Conservation (phyloP, 2,329 filamentous ascomycete species). For the Leptographium lundbergii region DNA sequence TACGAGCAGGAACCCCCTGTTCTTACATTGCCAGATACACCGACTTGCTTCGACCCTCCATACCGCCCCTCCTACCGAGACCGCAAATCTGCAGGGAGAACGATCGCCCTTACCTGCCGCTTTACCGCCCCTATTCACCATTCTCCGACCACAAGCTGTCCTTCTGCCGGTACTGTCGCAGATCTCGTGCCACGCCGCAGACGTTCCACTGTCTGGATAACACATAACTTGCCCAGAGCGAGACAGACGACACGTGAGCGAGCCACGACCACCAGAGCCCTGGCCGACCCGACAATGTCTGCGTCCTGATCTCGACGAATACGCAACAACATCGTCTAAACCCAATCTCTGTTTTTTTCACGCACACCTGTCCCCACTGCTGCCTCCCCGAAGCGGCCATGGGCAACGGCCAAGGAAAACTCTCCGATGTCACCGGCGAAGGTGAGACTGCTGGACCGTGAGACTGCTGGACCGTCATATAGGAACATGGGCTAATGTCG, state of each 20-base stretch:
- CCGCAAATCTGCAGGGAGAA: neutral
- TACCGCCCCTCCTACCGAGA: neutral
- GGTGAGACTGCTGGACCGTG: constrained; percentile 35
- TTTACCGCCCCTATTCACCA: neutral
- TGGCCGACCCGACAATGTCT: neutral
- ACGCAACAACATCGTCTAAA: neutral
- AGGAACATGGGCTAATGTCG: neutral
- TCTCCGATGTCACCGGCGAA: constrained; percentile 84
- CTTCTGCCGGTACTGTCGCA: neutral
- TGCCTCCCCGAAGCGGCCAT: constrained; percentile 31
- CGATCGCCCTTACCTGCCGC: neutral
- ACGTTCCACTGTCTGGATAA: neutral
- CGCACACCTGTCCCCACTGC: neutral
- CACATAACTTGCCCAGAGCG: neutral
- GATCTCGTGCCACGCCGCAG: neutral
- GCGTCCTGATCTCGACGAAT: neutral
- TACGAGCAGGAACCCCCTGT: neutral
- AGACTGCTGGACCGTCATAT: neutral
- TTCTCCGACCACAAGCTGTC: neutral
- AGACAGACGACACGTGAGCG: neutral
- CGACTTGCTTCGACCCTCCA: neutral
- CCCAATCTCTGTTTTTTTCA: neutral
- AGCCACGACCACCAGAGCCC: neutral
- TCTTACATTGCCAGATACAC: neutral
- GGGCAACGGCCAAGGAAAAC: constrained; percentile 94